Conservation (phyloP, 2,329 filamentous ascomycete genomes). For the Pleurostoma richardsiae region DNA sequence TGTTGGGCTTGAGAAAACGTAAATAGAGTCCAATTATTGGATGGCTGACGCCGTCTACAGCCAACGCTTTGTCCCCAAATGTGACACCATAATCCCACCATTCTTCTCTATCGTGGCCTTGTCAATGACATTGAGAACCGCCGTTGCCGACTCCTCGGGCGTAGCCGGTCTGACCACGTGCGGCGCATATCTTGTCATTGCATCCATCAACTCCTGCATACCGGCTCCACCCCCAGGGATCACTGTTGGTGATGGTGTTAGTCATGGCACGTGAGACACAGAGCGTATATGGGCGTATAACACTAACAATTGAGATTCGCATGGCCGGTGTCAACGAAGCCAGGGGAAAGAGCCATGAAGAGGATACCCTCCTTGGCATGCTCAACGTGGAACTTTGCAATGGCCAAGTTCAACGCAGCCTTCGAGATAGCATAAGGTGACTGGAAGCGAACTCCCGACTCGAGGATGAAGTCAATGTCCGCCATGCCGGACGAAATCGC, state of each 20-base stretch:
- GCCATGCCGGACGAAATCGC: conserved; percentile 39
- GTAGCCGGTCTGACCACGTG: conserved; percentile 4
- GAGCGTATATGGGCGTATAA: conserved; percentile 16
- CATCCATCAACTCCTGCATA: too few species aligned
- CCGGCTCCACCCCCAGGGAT: too few species aligned
- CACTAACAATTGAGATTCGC: conserved; percentile 12
- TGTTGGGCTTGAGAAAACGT: too few species aligned
- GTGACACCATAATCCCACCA: conserved; percentile 45
- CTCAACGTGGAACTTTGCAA: conserved; percentile 42
- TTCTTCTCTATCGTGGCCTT: conserved; percentile 31
- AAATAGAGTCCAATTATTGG: too few species aligned
- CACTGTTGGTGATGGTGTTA: conserved; percentile 1
- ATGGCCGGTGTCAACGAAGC: conserved; percentile 34
- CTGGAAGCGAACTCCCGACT: neutral
- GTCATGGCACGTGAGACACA: conserved; percentile 28
- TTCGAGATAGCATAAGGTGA: conserved; percentile 39
- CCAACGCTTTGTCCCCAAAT: conserved; percentile 48
- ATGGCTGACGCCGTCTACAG: conserved; percentile 20
- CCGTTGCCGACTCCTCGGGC: conserved; percentile 21
- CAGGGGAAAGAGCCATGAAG: conserved; percentile 43
- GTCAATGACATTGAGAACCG: conserved; percentile 24
- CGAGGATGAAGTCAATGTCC: conserved; percentile 33
- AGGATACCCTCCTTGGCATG: conserved; percentile 41
- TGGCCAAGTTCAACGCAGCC: conserved; percentile 39
- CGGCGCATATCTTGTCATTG: too few species aligned